Evolutionary conservation across 768 basidiomycete species (phyloP), one percentile per base, ranked within the genome.

Genomic region (Brasilioporus rufonigricans): DNA sequence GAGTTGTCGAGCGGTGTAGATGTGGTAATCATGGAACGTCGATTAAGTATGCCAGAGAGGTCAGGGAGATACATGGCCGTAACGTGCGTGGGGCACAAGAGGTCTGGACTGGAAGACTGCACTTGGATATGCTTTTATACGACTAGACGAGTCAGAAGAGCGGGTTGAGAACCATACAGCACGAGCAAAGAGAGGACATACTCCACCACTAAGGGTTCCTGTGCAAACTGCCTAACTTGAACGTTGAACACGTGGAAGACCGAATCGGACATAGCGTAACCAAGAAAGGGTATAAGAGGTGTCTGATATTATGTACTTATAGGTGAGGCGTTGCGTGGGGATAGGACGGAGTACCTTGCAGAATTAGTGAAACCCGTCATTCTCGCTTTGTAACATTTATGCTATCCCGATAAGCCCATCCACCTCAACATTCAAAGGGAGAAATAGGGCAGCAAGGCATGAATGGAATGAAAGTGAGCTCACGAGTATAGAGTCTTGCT

Each of bases 11-110:
- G 46, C 5, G 45, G 46, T 1, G 41, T 27, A 3, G 27, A 4
- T 18, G 52, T 36, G 24, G 26, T 24, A 23, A 54, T 44, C 41
- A 55, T 19, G 41, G 55, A 54, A 44, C 52, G 52, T 18, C 35
- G 51, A 10, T 13, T 29, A 18, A 53, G 32, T 5, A 27, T 19
- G 31, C 26, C 26, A 38, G 46, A 26, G 9, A 53, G 21, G 27
- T 32, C 21, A 5, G 56, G 52, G 41, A 57, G 24, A 32, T 48
- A 44, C 52, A 57, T 57, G 27, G 33, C 3, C 23, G 23, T 8
- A 29, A 24, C 21, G 31, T n/a, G n/a, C 32, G 16, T 27, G 45
- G 16, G 23, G 31, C 18, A 4, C 11, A 21, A 8, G 31, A 32
- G 7, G 14, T 21, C 4, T 27, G 23, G 7, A 26, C 24, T n/a